Percentiles rank a stretch among this genome's conserved stretches.
phyloP scores from a whole-genome alignment of 1,284 basidiomycete species.

The Ustilago vetiveriae region DNA sequence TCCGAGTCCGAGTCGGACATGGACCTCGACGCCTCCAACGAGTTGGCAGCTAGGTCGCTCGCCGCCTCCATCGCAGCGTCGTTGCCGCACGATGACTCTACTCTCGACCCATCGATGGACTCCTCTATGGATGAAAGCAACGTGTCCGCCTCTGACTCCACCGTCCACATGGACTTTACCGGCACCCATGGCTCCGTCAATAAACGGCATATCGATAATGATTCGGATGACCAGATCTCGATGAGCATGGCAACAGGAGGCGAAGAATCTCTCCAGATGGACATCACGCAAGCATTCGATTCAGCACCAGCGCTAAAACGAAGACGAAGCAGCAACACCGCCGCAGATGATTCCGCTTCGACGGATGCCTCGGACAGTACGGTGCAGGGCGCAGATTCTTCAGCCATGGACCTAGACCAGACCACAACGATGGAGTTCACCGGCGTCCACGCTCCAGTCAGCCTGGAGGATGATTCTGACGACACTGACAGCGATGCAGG shows the following conservation, averaged over 20 bases:
- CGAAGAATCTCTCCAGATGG: slow-evolving; percentile 37
- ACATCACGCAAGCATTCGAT: slow-evolving; percentile 33
- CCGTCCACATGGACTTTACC: slow-evolving; percentile 45
- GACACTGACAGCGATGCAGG: slow-evolving; percentile 31
- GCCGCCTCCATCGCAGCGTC: slow-evolving; percentile 46
- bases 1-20: slow-evolving; percentile 43
- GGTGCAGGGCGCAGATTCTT: slow-evolving; percentile 4
- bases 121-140: slow-evolving; percentile 15
- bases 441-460: slow-evolving; percentile 17
- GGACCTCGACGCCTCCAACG: slow-evolving; percentile 38
- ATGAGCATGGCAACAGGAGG: slow-evolving; percentile 19
- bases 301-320: slow-evolving; percentile 35
- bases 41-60: slow-evolving; percentile 32
- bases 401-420: slow-evolving; percentile 32
- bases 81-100: slow-evolving; percentile 43
- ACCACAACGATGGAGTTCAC: slow-evolving; percentile 53
- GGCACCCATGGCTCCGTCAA: slow-evolving; percentile 36
- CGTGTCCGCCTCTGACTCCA: slow-evolving; percentile 20
- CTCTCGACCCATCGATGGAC: slow-evolving; percentile 27
- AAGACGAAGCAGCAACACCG: slow-evolving; percentile 33
- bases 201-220: slow-evolving; percentile 33
- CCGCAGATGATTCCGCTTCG: slow-evolving; percentile 18
- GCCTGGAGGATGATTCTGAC: slow-evolving; percentile 8
- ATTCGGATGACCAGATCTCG: slow-evolving; percentile 17
- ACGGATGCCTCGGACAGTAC: slow-evolving; percentile 17